These are phyloP conservation scores for Litsea cubeba DNA, from an alignment of 164 flowering plant genomes.

Conservation along the genomic window DNA sequence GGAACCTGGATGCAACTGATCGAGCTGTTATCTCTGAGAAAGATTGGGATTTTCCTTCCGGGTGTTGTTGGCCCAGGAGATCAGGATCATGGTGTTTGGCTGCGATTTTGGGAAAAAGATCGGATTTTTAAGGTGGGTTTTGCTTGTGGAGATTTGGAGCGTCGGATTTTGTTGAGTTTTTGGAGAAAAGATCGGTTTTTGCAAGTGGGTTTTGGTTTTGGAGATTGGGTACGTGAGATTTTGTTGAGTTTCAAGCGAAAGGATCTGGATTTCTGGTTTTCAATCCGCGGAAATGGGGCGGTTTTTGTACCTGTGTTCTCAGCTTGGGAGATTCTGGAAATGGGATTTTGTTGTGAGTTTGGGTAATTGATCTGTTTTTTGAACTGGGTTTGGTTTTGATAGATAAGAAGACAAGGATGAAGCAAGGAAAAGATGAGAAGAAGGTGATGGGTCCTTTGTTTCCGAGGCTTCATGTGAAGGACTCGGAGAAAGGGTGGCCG, in stretches of 20 bases:
- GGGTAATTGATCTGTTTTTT: neutral
- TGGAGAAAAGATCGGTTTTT: neutral
- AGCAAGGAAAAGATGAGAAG: slow-evolving; percentile 47
- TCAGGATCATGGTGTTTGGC: no score
- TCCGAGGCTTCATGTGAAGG: slow-evolving; percentile 83
- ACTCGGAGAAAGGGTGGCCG: slow-evolving; percentile 79
- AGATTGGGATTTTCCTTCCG: no score
- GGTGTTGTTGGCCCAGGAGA: no score
- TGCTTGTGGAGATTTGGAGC: neutral
- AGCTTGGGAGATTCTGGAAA: neutral
- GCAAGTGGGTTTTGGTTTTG: neutral
- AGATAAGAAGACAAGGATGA: slow-evolving; percentile 24
- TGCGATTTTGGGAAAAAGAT: no score
- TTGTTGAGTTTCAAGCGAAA: neutral
- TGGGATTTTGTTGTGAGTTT: neutral
- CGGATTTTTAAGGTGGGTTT: neutral
- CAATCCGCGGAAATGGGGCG: neutral
- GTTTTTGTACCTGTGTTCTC: neutral
- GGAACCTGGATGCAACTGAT: no score
- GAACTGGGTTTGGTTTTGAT: neutral
- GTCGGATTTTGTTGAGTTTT: no score
- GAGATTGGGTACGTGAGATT: neutral
- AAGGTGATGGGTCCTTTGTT: slow-evolving; percentile 56
- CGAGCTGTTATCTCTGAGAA: no score
- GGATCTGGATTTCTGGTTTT: neutral